These are phyloP conservation scores for Suillus alpinus DNA, from an alignment of 768 basidiomycete genomes.

Conservation along the genomic window DNA sequence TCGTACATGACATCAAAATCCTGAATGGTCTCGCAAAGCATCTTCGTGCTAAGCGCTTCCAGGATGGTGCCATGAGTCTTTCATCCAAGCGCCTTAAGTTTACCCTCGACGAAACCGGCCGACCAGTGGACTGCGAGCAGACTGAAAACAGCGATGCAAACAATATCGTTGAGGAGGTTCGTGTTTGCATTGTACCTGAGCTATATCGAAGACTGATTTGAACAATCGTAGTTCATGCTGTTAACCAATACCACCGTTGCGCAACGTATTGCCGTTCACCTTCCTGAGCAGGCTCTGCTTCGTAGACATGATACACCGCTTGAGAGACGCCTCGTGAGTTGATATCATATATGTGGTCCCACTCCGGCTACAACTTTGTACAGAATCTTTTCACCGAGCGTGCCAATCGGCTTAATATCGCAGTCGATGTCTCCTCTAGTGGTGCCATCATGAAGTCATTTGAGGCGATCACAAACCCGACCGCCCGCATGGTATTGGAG, in stretches of 20 bases:
- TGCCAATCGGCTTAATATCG: slow-evolving; percentile 79
- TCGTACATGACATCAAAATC: slow-evolving; percentile 74
- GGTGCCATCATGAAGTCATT: slow-evolving; percentile 85
- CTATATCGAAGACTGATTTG: background rate
- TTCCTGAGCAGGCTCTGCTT: slow-evolving; percentile 96
- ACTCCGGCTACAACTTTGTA: slow-evolving; percentile 9
- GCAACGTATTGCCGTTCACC: slow-evolving; percentile 87
- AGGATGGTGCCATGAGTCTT: slow-evolving; percentile 75
- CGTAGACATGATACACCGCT: slow-evolving; percentile 92
- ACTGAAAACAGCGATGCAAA: slow-evolving; percentile 70
- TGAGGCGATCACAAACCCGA: slow-evolving; percentile 66
- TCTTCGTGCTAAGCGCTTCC: slow-evolving; percentile 68
- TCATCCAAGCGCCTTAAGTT: slow-evolving; percentile 73
- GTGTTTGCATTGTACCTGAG: slow-evolving; percentile 9
- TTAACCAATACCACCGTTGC: slow-evolving; percentile 88
- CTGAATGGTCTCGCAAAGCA: slow-evolving; percentile 71
- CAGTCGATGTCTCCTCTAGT: slow-evolving; percentile 75
- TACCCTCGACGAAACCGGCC: slow-evolving; percentile 71
- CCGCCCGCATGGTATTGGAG: slow-evolving; percentile 76
- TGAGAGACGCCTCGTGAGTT: slow-evolving; percentile 81
- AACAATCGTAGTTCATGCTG: slow-evolving; percentile 77
- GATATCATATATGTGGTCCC: slow-evolving; percentile 2
- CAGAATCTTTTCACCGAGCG: slow-evolving; percentile 79
- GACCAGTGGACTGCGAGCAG: slow-evolving; percentile 76
- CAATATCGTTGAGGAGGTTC: slow-evolving; percentile 84